Base-by-base conservation (phyloP, 257 asterid genomes). In the Solanum ahanhuiri region DNA sequence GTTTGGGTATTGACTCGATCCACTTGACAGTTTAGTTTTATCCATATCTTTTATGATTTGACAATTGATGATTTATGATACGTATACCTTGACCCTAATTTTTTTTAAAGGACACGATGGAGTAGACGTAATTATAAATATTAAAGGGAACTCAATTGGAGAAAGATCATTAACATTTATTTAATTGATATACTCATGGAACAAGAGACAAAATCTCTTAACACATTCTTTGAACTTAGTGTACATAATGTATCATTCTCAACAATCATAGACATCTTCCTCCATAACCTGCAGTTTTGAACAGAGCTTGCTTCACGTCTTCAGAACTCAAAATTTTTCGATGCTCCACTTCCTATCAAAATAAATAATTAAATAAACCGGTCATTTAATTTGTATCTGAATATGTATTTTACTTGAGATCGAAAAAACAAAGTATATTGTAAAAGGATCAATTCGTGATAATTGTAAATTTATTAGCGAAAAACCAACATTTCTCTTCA, bases 261-360 rank as follows among this genome's bases (percentile, higher is more conserved):
- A 5, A 64, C 41, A 4, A 83, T 88, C 92, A 92, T 23, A 92
- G 12, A 88, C 95, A 93, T 92, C 96, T 94, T 85, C 98, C 98
- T 79, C 98, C 98, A 66, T 89, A 94, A 28, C 98, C 96, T 79
- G 98, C 96, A 89, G 89, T 94, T 85, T 93, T 93, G 88, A 89
- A 91, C 75, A 95, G 60, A 30, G 95, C 96, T 83, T 91, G 96
- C 88, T 94, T 93, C 37, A 95, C 90, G 28, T 93, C 98, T 82
- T 93, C 96, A 4, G 90, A 28, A 33, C 90, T 90, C 39, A 92
- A 12, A 23, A 88, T 67, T 25, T 91, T 72, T 35, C 93, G 90
- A 71, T 92, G 92, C 81, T 92, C 98, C 15, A 86, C 85, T 15
- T 64, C 89, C 98, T 94, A 84, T 76, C n/a, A 81, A 2, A 69